phyloP scores from a whole-genome alignment of 768 basidiomycete species.

The Podaxis sp. region DNA sequence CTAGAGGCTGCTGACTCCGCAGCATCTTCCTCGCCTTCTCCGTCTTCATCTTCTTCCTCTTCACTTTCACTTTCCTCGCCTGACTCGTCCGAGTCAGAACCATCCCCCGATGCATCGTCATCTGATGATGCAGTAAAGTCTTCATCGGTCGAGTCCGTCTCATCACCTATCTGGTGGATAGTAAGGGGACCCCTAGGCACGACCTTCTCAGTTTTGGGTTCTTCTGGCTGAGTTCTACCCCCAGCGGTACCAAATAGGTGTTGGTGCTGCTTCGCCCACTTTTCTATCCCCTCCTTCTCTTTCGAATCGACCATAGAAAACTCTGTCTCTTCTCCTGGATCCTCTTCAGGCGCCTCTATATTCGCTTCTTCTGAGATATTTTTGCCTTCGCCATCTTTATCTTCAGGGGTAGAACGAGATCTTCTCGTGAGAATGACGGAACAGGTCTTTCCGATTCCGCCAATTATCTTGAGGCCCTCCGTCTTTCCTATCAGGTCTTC shows the following conservation, averaged over 20 bases:
- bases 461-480: constrained; percentile 54
- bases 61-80: constrained; percentile 26
- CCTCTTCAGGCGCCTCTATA: constrained; percentile 38
- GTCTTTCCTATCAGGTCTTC: constrained; percentile 50
- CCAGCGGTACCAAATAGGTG: constrained; percentile 52
- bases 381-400: constrained; percentile 27
- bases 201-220: constrained; percentile 17
- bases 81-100: constrained; percentile 19
- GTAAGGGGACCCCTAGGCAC: constrained; percentile 27
- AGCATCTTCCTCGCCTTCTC: constrained; percentile 31
- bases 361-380: constrained; percentile 17
- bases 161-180: constrained; percentile 27
- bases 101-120: constrained; percentile 29
- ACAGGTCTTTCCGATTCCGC: constrained; percentile 68
- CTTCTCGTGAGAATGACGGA: constrained; percentile 54
- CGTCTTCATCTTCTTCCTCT: constrained; percentile 29
- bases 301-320: constrained; percentile 72
- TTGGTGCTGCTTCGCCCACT: constrained; percentile 63
- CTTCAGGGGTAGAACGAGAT: constrained; percentile 14
- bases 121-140: constrained; percentile 39
- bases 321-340: constrained; percentile 56
- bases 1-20: constrained; percentile 28
- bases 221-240: constrained; percentile 19
- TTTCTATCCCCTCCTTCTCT: constrained; percentile 63
- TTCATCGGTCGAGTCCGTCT: constrained; percentile 47